A percentile compares a stretch with the other conserved stretches of the same genome.
Evolutionary conservation across 2,329 filamentous ascomycete species (phyloP).

Genomic region (Dissoconium aciculare): DNA sequence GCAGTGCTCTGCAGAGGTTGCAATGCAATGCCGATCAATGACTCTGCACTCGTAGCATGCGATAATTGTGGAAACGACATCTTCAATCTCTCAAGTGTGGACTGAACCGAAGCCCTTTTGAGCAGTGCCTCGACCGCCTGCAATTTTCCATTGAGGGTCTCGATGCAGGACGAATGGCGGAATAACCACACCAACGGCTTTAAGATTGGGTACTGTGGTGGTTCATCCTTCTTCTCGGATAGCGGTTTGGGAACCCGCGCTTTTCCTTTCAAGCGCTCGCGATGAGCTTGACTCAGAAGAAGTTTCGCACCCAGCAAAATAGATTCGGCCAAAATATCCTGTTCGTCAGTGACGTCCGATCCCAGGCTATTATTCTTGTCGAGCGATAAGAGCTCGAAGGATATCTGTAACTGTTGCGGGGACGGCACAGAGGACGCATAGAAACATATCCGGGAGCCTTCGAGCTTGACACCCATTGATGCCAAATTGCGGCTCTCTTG

Average conservation of each 20-base stretch:
- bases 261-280: constrained; percentile 54
- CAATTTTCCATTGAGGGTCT: not conserved
- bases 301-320: constrained; percentile 56
- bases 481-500: constrained; percentile 63
- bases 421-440: constrained; percentile 6
- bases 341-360: constrained; percentile 15
- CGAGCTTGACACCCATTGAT: constrained; percentile 53
- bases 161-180: not conserved
- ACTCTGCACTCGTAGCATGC: not conserved
- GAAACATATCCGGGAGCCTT: constrained; percentile 31
- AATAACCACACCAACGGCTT: not conserved
- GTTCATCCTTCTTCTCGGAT: constrained; percentile 33
- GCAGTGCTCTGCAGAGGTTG: not conserved
- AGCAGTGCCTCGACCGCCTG: not conserved
- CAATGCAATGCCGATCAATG: not conserved
- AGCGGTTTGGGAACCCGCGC: constrained; percentile 48
- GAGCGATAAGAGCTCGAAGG: constrained; percentile 52
- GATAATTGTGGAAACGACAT: not conserved
- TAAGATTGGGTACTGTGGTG: not conserved
- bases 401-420: constrained; percentile 40
- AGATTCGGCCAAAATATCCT: constrained; percentile 44
- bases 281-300: constrained; percentile 64
- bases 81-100: not conserved
- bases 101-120: not conserved
- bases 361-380: constrained; percentile 9